Conservation (phyloP, 495 filamentous ascomycete genomes). For the Xylaria telfairii region DNA sequence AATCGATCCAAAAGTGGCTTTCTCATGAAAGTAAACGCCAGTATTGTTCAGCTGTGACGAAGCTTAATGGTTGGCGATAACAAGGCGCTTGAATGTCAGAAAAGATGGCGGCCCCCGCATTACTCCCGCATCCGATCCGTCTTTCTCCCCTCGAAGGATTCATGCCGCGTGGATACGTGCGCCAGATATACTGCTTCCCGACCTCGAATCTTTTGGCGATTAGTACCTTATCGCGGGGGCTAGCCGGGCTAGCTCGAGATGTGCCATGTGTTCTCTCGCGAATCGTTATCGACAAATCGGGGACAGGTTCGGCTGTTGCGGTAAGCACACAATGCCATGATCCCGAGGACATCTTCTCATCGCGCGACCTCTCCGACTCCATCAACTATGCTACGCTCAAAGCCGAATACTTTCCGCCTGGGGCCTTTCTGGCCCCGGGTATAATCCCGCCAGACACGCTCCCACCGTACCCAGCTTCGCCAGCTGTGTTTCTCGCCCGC, state of each 20-base stretch:
- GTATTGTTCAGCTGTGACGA: background rate
- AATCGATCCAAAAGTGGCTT: background rate
- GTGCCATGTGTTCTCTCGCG: constrained; percentile 37
- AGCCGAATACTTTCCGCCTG: constrained; percentile 32
- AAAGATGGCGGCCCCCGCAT: constrained; percentile 6
- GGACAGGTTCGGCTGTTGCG: constrained; percentile 5
- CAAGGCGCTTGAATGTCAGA: background rate
- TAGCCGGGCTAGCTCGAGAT: constrained; percentile 29
- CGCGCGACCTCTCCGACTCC: constrained; percentile 25
- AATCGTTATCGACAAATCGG: constrained; percentile 20
- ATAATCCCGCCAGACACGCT: constrained; percentile 31
- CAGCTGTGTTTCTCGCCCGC: constrained; percentile 35
- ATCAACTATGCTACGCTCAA: constrained; percentile 34
- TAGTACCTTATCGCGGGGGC: constrained; percentile 25
- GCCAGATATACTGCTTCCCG: constrained; percentile 38
- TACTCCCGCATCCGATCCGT: background rate
- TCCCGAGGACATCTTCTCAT: constrained; percentile 32
- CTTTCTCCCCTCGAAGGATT: constrained; percentile 36
- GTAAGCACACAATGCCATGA: constrained; percentile 28
- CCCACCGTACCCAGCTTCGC: constrained; percentile 28
- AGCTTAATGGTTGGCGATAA: background rate
- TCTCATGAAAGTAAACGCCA: background rate
- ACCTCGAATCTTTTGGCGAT: constrained; percentile 25
- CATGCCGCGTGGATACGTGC: constrained; percentile 39
- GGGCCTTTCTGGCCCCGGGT: constrained; percentile 22